phyloP scores from a whole-genome alignment of 441 rosid species.

The Dalechampia spathulata region DNA sequence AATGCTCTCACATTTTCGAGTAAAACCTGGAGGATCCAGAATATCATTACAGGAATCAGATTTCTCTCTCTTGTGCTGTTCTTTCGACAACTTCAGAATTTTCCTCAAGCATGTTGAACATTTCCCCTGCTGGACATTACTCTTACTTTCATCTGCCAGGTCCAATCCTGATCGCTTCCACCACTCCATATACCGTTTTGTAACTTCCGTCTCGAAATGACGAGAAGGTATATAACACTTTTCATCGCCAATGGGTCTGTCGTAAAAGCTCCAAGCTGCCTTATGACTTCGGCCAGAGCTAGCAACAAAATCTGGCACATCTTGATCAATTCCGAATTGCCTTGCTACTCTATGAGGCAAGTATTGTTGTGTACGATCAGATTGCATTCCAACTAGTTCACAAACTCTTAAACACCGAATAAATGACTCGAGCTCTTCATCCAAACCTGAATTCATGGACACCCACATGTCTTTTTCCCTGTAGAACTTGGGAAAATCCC shows the following conservation, averaged over 20 bases:
- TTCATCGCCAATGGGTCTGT: slow-evolving; percentile 8
- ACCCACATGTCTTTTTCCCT: slow-evolving; percentile 26
- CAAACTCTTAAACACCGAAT: slow-evolving; percentile 30
- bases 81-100: not conserved
- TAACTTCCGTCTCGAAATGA: slow-evolving; percentile 22
- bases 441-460: slow-evolving; percentile 13
- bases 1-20: not conserved
- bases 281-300: not conserved
- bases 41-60: not conserved
- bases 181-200: slow-evolving; percentile 24
- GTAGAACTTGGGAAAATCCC: slow-evolving; percentile 21
- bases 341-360: slow-evolving; percentile 49
- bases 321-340: slow-evolving; percentile 63
- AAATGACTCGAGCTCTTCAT: slow-evolving; percentile 34
- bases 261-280: slow-evolving; percentile 26
- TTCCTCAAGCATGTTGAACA: not conserved
- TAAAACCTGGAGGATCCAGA: not conserved
- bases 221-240: slow-evolving; percentile 36
- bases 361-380: slow-evolving; percentile 28
- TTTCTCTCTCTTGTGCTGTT: not conserved
- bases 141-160: slow-evolving; percentile 1
- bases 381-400: slow-evolving; percentile 30
- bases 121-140: not conserved
- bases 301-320: slow-evolving; percentile 27
- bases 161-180: not conserved